Percentiles rank a stretch among this genome's conserved stretches.
Evolutionary conservation across 2,329 filamentous ascomycete genomes (phyloP).

Genomic region (Mycosphaerella sp.): DNA sequence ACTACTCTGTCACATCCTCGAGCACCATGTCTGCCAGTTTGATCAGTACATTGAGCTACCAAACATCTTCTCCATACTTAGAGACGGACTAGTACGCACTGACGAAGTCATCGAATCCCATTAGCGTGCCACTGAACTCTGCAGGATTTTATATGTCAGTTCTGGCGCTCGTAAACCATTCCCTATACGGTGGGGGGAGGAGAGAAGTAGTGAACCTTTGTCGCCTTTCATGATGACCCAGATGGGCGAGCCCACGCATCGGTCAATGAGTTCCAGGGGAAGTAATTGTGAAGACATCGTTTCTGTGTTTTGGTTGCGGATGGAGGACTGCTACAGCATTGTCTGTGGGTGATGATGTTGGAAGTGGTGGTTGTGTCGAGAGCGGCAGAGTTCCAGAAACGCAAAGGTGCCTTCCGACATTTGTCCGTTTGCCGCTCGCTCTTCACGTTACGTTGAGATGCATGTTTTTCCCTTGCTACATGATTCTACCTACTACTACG

Average conservation of each 20-base stretch:
- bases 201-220: slow-evolving; percentile 59
- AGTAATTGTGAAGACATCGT: slow-evolving; percentile 32
- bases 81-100: slow-evolving; percentile 58
- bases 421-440: not conserved
- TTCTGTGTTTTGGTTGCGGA: not conserved
- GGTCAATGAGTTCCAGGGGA: slow-evolving; percentile 80
- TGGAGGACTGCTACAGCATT: not conserved
- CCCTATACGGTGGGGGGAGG: slow-evolving; percentile 3
- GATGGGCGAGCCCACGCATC: slow-evolving; percentile 94
- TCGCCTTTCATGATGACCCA: slow-evolving; percentile 99
- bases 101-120: slow-evolving; percentile 99
- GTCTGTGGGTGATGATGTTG: not conserved
- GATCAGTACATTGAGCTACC: not conserved
- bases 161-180: not conserved
- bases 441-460: not conserved
- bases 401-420: not conserved
- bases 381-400: not conserved
- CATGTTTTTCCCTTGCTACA: too few relatives aligned
- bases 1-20: slow-evolving; percentile 87
- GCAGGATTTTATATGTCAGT: slow-evolving; percentile 13
- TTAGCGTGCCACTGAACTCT: slow-evolving; percentile 94
- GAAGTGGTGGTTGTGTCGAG: not conserved
- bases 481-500: too few relatives aligned
- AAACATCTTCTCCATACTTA: not conserved
- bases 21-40: slow-evolving; percentile 78